Conservation (phyloP, 139 green algal species). For the Auxenochlorella pyrenoidosa region DNA sequence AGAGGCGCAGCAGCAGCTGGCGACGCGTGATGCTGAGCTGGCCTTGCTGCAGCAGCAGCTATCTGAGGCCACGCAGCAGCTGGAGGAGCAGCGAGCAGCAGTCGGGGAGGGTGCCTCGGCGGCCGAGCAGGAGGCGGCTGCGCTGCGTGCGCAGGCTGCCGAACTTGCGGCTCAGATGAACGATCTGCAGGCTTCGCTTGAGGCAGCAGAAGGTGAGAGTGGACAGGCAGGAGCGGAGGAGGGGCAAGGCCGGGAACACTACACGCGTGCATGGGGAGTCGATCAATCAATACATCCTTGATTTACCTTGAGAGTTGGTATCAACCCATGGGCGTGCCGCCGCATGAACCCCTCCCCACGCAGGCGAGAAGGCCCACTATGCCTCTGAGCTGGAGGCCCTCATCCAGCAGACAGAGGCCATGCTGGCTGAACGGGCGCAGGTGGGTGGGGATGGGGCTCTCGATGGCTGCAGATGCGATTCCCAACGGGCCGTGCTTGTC, state of each 20-base stretch:
- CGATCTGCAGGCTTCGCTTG: background rate
- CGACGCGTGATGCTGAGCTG: background rate
- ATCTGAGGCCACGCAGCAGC: background rate
- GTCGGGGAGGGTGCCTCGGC: background rate
- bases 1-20: background rate
- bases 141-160: background rate
- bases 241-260: too few relatives aligned
- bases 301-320: too few relatives aligned
- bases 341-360: background rate
- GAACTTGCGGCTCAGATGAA: slow-evolving; percentile 7
- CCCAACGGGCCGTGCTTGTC: too few relatives aligned
- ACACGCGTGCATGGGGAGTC: too few relatives aligned
- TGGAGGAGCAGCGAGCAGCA: background rate
- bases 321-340: too few relatives aligned
- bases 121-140: background rate
- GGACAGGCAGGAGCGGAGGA: too few relatives aligned
- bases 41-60: slow-evolving; percentile 18
- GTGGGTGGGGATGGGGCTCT: too few relatives aligned
- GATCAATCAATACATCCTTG: too few relatives aligned
- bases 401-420: slow-evolving; percentile 35
- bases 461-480: too few relatives aligned
- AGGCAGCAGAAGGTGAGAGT: background rate
- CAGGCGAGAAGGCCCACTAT: slow-evolving; percentile 27
- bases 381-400: slow-evolving; percentile 30
- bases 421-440: slow-evolving; percentile 15